Evolutionary conservation across 805 yeast species (phyloP).

Genomic region (Nakazawaea ishiwadae): DNA sequence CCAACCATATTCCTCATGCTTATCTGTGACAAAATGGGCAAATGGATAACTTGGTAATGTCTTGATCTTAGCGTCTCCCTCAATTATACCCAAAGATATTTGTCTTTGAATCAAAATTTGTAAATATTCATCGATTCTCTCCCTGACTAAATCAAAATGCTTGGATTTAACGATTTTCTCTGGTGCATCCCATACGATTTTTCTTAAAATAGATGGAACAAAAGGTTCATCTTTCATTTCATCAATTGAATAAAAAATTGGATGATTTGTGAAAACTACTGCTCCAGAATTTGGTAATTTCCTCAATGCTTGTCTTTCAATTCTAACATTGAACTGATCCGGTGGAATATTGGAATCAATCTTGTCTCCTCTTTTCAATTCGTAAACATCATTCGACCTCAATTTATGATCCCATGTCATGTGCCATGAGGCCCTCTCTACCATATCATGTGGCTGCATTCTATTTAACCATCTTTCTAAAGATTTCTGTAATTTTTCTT

Average conservation of each 20-base stretch:
- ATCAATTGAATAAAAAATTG: constrained; percentile 68
- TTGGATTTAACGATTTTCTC: constrained; percentile 60
- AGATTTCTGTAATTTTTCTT: constrained; percentile 56
- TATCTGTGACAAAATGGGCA: constrained; percentile 42
- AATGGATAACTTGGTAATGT: constrained; percentile 63
- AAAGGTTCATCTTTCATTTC: constrained; percentile 80
- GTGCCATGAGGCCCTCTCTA: constrained; percentile 73
- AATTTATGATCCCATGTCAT: constrained; percentile 69
- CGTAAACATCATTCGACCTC: constrained; percentile 50
- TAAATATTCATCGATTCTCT: constrained; percentile 53
- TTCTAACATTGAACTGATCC: constrained; percentile 58
- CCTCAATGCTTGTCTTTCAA: constrained; percentile 68
- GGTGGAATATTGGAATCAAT: constrained; percentile 41
- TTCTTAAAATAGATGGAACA: constrained; percentile 60
- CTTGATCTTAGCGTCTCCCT: constrained; percentile 48
- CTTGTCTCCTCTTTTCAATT: constrained; percentile 38
- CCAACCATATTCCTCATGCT: constrained; percentile 37
- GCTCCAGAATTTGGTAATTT: constrained; percentile 61
- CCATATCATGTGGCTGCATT: constrained; percentile 55
- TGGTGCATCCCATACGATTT: constrained; percentile 63
- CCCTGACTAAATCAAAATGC: constrained; percentile 51
- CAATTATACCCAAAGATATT: constrained; percentile 48
- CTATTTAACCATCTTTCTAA: constrained; percentile 70
- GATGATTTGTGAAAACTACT: constrained; percentile 70
- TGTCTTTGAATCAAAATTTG: constrained; percentile 55